These are phyloP conservation scores for Candida loeiensis DNA, from an alignment of 805 yeast species.

Conservation along the genomic window DNA sequence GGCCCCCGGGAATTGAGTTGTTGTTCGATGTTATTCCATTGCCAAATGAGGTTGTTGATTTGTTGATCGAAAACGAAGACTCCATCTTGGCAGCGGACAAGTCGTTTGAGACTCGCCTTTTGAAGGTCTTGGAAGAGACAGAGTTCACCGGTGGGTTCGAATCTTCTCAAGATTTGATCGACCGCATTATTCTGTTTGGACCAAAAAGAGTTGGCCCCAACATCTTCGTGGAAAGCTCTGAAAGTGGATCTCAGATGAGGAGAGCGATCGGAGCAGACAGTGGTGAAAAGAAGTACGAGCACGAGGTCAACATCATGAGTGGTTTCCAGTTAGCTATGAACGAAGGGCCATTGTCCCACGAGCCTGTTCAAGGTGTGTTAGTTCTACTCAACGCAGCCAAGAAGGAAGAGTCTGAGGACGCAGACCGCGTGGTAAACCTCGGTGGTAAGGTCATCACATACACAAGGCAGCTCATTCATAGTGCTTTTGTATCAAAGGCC, in stretches of 20 bases:
- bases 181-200: slow-evolving; percentile 61
- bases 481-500: slow-evolving; percentile 71
- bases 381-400: slow-evolving; percentile 38
- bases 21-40: slow-evolving; percentile 59
- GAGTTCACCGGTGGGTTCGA: slow-evolving; percentile 22
- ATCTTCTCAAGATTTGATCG: slow-evolving; percentile 19
- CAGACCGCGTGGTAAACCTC: slow-evolving; percentile 40
- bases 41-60: slow-evolving; percentile 46
- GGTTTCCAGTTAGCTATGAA: slow-evolving; percentile 82
- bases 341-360: slow-evolving; percentile 87
- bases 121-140: slow-evolving; percentile 14
- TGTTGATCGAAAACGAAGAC: slow-evolving; percentile 45
- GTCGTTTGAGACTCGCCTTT: slow-evolving; percentile 13
- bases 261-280: slow-evolving; percentile 18
- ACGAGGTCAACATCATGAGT: slow-evolving; percentile 63
- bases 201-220: slow-evolving; percentile 77
- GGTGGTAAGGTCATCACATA: slow-evolving; percentile 73
- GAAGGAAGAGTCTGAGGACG: slow-evolving; percentile 33
- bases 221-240: slow-evolving; percentile 55
- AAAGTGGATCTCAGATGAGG: slow-evolving; percentile 24
- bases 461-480: slow-evolving; percentile 70
- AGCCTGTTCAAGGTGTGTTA: slow-evolving; percentile 80
- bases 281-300: slow-evolving; percentile 26
- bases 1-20: slow-evolving; percentile 34
- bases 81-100: neutral